Base-by-base conservation (phyloP, 371 early-diverging fungal species). In the Rhizopus sp. region DNA sequence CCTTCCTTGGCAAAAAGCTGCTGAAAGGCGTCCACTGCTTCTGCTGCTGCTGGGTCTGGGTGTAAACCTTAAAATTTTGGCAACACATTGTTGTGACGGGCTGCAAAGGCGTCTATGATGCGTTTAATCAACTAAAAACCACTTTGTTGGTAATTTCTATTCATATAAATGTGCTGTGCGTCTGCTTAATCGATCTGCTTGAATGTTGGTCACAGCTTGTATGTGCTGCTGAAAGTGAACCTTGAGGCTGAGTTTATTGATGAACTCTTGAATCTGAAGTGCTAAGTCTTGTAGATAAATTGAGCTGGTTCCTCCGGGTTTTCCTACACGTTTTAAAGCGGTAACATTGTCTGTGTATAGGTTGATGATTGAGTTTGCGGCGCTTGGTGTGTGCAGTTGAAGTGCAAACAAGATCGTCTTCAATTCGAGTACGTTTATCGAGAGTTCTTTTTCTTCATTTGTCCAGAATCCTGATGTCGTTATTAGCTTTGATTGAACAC, bases 91-190 rank as follows among this genome's bases (percentile, higher is more conserved):
- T 55, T 66, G 37, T 45, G 23, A 13, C 53, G 33, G 1, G 60
- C n/a, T 7, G 68, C 74, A 40, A 74, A 74, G 23, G 57, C 55
- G 35, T 74, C 64, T 5, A 74, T 38, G 4, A n/a, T 60, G n/a
- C 49, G 1, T 34, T 50, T 0, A 29, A 59, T 62, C 35, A 16
- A 4, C 32, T 53, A 7, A 34, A 34, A 63, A 58, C 9, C 17
- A 7, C 0, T 2, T 34, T 5, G 1, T 38, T 6, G 51, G 55
- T 6, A 55, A 15, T 13, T 5, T 8, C 33, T 2, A 29, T 44
- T 53, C 45, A 46, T 64, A 44, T 4, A 63, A 13, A 5, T 45
- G 55, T 5, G 13, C n/a, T 13, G n/a, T 46, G 2, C 3, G 23
- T 30, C 59, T 16, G 29, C 55, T 55, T 9, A 59, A 29, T 9